Percentiles rank a stretch among this genome's conserved stretches.
phyloP scores from a whole-genome alignment of 2,329 filamentous ascomycete species.

The Monosporascus sp. region DNA sequence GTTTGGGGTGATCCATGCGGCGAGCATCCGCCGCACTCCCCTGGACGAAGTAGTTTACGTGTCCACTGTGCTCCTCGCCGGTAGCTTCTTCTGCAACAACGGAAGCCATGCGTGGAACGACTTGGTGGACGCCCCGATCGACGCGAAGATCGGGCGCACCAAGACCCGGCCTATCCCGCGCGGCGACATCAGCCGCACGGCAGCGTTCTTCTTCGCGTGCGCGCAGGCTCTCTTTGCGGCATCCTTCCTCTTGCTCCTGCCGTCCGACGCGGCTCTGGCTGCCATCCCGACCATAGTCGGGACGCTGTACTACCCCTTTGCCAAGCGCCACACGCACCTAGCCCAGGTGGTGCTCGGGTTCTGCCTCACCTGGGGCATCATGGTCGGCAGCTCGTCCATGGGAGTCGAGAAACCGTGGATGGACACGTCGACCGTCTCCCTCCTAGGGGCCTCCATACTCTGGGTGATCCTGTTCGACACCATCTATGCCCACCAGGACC shows the following conservation, averaged over 20 bases:
- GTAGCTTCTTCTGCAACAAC: constrained; percentile 18
- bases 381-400: constrained; percentile 14
- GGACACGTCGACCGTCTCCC: constrained; percentile 4
- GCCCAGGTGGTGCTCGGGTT: constrained; percentile 24
- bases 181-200: constrained; percentile 13
- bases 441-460: constrained; percentile 9
- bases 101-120: constrained; percentile 24
- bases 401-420: constrained; percentile 3
- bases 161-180: constrained; percentile 21
- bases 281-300: constrained; percentile 11
- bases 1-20: constrained; percentile 15
- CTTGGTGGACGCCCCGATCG: constrained; percentile 20
- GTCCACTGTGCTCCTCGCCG: constrained; percentile 1
- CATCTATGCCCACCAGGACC: constrained; percentile 25
- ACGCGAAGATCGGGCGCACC: constrained; percentile 16
- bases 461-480: constrained; percentile 24
- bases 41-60: background rate
- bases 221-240: constrained; percentile 8
- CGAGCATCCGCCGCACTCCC: background rate
- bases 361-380: constrained; percentile 16
- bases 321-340: constrained; percentile 22
- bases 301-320: constrained; percentile 20
- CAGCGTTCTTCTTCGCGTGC: constrained; percentile 17
- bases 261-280: background rate
- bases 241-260: constrained; percentile 5